Evolutionary conservation across 345 rosid genomes (phyloP), one percentile per base, ranked within the genome.

Genomic region (Eucalyptus fibrosa): DNA sequence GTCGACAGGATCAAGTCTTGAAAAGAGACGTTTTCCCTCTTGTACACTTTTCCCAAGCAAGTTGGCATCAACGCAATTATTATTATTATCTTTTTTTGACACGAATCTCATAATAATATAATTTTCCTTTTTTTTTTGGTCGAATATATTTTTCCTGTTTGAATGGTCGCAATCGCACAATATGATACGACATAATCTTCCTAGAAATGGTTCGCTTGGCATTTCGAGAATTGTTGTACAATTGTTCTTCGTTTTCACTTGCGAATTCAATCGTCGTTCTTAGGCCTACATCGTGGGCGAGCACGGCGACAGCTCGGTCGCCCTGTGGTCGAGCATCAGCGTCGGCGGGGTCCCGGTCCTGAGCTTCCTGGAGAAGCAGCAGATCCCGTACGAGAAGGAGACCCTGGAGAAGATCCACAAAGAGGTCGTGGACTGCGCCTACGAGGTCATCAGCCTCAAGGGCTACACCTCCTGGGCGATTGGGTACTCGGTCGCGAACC

Each of bases 401-500:
- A 94, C 96, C 3, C 94, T 97, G 3, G 99, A 97, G 90, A 92
- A 93, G 15, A 97, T 97, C 21, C 99, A 96, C 95, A 95, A 95
- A 86, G 93, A 87, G 10, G 99, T 97, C 0, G 91, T 95, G 18
- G 90, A 93, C 24, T 89, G 99, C 47, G 99, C 99, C 7, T 95
- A 97, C 47, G 98, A 97, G 81, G 99, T 97, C 69, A 97, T 97
- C 6, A 91, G 89, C 26, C 97, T 97, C 77, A 97, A 97, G 89
- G 99, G 99, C 34, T 97, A 97, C 93, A 97, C 99, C 23, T 96
- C 98, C 32, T 97, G 99, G 99, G 99, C 99, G 18, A 97, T 97
- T n/a, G 99, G 99, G 42, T 97, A 97, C 93, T 97, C 99, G 0
- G 99, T 93, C 4, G 97, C 99, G 3, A 97, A 88, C 89, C 90